Evolutionary conservation across 768 basidiomycete genomes (phyloP), one percentile per base, ranked within the genome.

Genomic region (Tulasnella sp.): DNA sequence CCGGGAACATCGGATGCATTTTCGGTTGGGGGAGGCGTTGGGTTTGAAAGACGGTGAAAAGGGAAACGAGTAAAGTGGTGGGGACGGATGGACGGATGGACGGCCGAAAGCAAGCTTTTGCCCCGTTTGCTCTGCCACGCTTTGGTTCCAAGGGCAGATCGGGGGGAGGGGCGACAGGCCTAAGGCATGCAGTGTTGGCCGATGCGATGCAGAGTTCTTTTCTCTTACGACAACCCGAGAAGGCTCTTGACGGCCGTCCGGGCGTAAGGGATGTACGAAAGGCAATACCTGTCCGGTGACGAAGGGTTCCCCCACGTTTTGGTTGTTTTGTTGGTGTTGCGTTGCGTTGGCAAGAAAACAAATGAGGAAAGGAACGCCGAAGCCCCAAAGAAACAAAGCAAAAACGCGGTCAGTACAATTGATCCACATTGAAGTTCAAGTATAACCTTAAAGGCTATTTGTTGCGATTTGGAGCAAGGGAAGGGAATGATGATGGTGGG

Each of bases 261-360:
- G 3, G 96, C 96, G 81, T 96, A 97, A 3, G 96, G 96, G 81
- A 98, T 94, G 85, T 96, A 98, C 16, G 82, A 83, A 13, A 86
- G 80, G 13, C 81, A 83, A 80, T 85, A 86, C 84, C 83, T 80
- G 78, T 15, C 20, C 32, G 32, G 29, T 67, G 61, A 67, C 61
- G 61, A 67, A 5, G 29, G 32, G 61, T 67, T 29, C 16, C 13
- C 55, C 16, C 55, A 57, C 61, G 61, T 67, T 67, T 61, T 29
- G 9, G n/a, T 61, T 26, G 57, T 32, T 10, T 48, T 48, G 48
- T 51, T 51, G 20, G 20, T 70, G 73, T 74, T 18, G 23, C 13
- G 16, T 40, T 46, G 48, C 37, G 48, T 74, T 74, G 44, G 48
- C 40, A 40, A 70, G 40, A 70, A 70, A 70, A 70, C 35, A 70